Conservation (phyloP, 352 stramenopile genomes). For the Pythium inflatum region DNA sequence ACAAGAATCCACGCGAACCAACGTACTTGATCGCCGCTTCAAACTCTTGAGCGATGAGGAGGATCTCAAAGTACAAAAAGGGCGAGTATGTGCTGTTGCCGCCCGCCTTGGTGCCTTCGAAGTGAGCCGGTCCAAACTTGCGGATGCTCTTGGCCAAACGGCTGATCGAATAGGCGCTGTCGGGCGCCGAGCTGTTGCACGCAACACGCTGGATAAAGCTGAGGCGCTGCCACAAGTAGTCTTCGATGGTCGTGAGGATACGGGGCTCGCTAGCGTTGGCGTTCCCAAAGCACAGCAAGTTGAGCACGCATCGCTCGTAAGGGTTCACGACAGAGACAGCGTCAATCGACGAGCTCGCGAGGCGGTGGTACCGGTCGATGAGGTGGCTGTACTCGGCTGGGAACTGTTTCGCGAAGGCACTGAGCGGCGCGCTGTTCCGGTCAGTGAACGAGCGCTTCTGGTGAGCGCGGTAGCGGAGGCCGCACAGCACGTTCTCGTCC, state of each 20-base stretch:
- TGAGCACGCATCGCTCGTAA: slow-evolving; percentile 83
- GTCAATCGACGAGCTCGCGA: slow-evolving; percentile 75
- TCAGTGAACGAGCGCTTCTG: slow-evolving; percentile 58
- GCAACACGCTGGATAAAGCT: slow-evolving; percentile 74
- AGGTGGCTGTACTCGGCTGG: slow-evolving; percentile 65
- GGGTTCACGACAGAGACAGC: slow-evolving; percentile 70
- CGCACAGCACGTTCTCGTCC: slow-evolving; percentile 61
- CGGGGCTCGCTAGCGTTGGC: slow-evolving; percentile 74
- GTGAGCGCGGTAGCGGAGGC: slow-evolving; percentile 62
- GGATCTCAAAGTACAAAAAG: slow-evolving; percentile 83
- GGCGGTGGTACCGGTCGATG: slow-evolving; percentile 67
- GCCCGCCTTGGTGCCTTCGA: slow-evolving; percentile 51
- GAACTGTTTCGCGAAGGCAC: slow-evolving; percentile 73
- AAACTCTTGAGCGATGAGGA: slow-evolving; percentile 80
- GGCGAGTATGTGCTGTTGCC: slow-evolving; percentile 48
- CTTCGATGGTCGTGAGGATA: slow-evolving; percentile 82
- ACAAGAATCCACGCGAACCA: slow-evolving; percentile 70
- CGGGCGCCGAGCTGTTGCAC: slow-evolving; percentile 39
- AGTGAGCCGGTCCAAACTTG: slow-evolving; percentile 74
- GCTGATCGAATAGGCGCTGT: slow-evolving; percentile 68
- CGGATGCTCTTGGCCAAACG: slow-evolving; percentile 74
- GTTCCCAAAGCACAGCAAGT: slow-evolving; percentile 79
- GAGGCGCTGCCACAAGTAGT: slow-evolving; percentile 86
- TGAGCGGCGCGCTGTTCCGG: slow-evolving; percentile 40
- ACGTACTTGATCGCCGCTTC: slow-evolving; percentile 84